Percentiles rank a stretch among this genome's conserved stretches.
phyloP scores from a whole-genome alignment of 345 rosid genomes.

The Zanthoxylum bungeanum region DNA sequence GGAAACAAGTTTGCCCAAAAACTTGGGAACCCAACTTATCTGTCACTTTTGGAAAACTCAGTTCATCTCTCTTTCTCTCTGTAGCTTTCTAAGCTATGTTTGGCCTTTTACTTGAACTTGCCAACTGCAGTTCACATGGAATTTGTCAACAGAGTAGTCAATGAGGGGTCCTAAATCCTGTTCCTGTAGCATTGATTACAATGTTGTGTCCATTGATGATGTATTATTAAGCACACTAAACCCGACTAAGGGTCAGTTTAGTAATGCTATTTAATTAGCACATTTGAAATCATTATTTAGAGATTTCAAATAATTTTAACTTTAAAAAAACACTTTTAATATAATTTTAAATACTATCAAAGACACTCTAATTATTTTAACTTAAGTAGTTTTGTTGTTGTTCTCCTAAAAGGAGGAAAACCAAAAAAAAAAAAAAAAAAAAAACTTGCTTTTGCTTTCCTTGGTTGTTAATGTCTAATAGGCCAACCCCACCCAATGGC shows the following conservation, averaged over 20 bases:
- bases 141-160: background rate
- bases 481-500: slow-evolving; percentile 2
- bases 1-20: slow-evolving; percentile 13
- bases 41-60: slow-evolving; percentile 9
- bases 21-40: slow-evolving; percentile 11
- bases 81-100: slow-evolving; percentile 3
- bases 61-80: background rate
- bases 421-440: too few relatives aligned
- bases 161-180: slow-evolving; percentile 10
- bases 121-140: slow-evolving; percentile 28
- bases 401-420: background rate
- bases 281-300: too few relatives aligned
- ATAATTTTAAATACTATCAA: too few relatives aligned
- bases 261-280: too few relatives aligned
- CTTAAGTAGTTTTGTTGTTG: background rate
- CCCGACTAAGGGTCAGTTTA: too few relatives aligned
- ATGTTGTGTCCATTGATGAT: background rate
- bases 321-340: too few relatives aligned
- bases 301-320: too few relatives aligned
- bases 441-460: background rate
- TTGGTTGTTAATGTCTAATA: background rate
- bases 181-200: background rate
- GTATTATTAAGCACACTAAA: background rate
- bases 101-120: slow-evolving; percentile 3
- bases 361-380: too few relatives aligned